Conservation (phyloP, 495 filamentous ascomycete genomes). For the Talaromyces trachyspermus region DNA sequence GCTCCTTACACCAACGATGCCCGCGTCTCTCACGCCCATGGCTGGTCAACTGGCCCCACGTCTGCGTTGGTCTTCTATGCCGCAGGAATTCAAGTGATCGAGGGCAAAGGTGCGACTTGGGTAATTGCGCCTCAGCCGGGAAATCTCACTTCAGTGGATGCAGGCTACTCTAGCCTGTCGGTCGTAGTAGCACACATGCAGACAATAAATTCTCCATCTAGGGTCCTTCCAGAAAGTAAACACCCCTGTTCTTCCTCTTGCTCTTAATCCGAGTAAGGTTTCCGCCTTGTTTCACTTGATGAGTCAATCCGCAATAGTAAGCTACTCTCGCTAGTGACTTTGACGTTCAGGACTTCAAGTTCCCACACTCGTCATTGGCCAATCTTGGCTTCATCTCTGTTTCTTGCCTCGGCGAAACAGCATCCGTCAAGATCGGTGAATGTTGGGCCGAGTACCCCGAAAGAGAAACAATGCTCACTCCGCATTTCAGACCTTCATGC, state of each 20-base stretch:
- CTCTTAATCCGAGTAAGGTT: background rate
- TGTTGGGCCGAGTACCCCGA: background rate
- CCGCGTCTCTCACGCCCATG: constrained; percentile 50
- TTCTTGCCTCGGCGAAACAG: background rate
- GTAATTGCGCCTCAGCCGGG: constrained; percentile 38
- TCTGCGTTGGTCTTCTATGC: constrained; percentile 39
- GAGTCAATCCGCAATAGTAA: too few relatives aligned
- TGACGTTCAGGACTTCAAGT: background rate
- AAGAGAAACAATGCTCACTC: background rate
- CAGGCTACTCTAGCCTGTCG: constrained; percentile 24
- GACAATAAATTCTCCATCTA: background rate
- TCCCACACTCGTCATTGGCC: background rate
- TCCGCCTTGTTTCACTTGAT: background rate
- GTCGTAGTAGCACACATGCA: background rate
- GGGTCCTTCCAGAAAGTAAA: background rate
- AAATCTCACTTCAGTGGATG: constrained; percentile 38
- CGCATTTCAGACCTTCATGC: background rate
- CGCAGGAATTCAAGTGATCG: constrained; percentile 40
- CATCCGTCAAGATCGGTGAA: background rate
- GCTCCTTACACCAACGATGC: constrained; percentile 46
- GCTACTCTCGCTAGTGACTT: background rate
- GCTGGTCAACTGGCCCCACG: constrained; percentile 54
- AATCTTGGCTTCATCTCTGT: background rate
- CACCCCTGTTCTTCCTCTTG: background rate
- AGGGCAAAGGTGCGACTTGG: constrained; percentile 39